Percentiles rank a stretch among this genome's conserved stretches.
These are phyloP conservation scores for Lodderomyces jiufengensis DNA, from an alignment of 1,139 yeast genomes.

Conservation along the genomic window DNA sequence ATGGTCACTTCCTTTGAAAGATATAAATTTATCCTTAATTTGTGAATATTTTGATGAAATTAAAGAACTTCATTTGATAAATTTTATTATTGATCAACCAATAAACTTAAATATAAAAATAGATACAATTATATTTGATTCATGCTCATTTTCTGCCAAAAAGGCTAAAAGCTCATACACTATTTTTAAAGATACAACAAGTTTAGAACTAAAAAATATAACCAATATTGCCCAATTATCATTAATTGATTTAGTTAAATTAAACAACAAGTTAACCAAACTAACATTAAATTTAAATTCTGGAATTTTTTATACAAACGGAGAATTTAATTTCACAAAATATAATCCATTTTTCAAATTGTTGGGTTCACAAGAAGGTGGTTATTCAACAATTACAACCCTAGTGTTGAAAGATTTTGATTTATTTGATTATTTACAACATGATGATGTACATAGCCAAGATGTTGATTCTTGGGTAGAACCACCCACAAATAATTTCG, in stretches of 20 bases:
- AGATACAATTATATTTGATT: constrained; percentile 18
- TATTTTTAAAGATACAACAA: constrained; percentile 34
- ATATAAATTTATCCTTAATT: constrained; percentile 25
- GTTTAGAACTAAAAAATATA: constrained; percentile 35
- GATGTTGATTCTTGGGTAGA: constrained; percentile 19
- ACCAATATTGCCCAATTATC: constrained; percentile 45
- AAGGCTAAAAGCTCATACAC: constrained; percentile 14
- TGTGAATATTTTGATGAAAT: constrained; percentile 43
- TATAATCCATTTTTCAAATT: constrained; percentile 42
- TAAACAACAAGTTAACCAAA: constrained; percentile 24
- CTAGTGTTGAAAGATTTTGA: constrained; percentile 34
- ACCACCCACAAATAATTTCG: constrained; percentile 25
- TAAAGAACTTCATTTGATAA: constrained; percentile 39
- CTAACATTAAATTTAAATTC: constrained; percentile 49
- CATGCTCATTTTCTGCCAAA: constrained; percentile 25
- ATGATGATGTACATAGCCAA: constrained; percentile 16
- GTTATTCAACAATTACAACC: constrained; percentile 25
- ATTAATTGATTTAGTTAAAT: constrained; percentile 39
- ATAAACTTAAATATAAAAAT: constrained; percentile 13
- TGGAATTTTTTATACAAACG: constrained; percentile 38
- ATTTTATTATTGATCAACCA: constrained; percentile 44
- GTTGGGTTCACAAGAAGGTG: constrained; percentile 39
- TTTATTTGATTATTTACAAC: constrained; percentile 25
- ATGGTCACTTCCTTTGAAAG: constrained; percentile 47
- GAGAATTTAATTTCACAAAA: constrained; percentile 31